phyloP scores from a whole-genome alignment of 208 protist genomes.

The Phytomonas francai region DNA sequence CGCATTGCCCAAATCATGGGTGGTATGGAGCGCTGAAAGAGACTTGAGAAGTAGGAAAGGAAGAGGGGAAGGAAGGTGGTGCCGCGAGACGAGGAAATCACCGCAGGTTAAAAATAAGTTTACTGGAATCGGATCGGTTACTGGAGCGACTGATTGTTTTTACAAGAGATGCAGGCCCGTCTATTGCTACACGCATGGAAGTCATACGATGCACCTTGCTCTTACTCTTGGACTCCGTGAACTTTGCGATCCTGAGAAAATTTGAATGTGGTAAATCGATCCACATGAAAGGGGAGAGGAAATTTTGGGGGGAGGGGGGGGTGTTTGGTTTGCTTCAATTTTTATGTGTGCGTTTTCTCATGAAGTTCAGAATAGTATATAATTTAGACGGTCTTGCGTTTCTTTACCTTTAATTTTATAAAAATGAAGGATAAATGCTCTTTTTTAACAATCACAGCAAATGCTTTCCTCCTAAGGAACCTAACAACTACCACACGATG shows the following conservation, averaged over 20 bases:
- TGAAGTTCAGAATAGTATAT: not conserved
- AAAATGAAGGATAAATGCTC: not conserved
- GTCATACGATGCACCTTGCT: not conserved
- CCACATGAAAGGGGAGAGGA: not conserved
- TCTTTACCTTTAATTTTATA: not conserved
- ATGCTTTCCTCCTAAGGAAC: not conserved
- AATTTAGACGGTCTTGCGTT: not conserved
- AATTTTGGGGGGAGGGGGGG: not conserved
- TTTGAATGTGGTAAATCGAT: not conserved
- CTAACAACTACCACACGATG: not conserved
- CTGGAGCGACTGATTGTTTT: not conserved
- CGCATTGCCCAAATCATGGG: constrained; percentile 83
- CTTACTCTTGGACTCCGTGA: not conserved
- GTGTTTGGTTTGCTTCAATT: not conserved
- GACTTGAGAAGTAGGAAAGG: not conserved
- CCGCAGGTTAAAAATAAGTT: not conserved
- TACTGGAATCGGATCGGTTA: not conserved
- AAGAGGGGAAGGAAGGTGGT: constrained; percentile 5
- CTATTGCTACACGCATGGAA: not conserved
- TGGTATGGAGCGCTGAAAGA: constrained; percentile 24
- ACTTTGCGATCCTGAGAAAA: not conserved
- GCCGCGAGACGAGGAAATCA: constrained; percentile 6
- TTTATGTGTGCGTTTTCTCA: not conserved
- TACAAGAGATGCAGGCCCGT: not conserved
- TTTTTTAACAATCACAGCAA: not conserved